Base-by-base conservation (phyloP, 768 basidiomycete species). In the Hemileccinum rubropunctum region DNA sequence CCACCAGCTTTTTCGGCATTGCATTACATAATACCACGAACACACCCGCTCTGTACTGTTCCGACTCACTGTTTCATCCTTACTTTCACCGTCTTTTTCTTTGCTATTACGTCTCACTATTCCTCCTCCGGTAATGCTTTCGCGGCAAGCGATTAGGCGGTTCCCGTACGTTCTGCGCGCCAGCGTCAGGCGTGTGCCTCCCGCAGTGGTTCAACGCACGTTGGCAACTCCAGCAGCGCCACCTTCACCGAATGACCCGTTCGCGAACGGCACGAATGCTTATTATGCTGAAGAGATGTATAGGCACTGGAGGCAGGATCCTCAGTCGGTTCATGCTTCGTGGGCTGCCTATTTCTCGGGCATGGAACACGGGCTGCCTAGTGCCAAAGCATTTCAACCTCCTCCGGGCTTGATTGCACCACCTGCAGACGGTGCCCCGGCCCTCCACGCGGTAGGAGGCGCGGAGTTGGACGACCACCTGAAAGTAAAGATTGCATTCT, bases 211-310 rank as follows among this genome's bases (percentile, higher is more conserved):
- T 17, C 62, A 53, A 37, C 74, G 74, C 27, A 50, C 65, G 2
- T 56, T 82, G 48, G 82, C 83, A 21, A 81, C 74, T 30, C 68
- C 78, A 17, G 66, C 76, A 1, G 65, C 71, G 0, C 66, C 80
- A 20, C 88, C 88, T 2, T 90, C 88, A 2, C 72, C 86, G 18
- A 89, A 90, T 58, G 90, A 92, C 66, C 77, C 79, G 8, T 97
- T 98, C 67, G 95, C 94, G 12, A 95, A 91, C 51, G 94, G 93
- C 36, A 94, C 88, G 36, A 98, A 97, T 71, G 78, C 92, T 20
- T 94, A 95, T 75, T 98, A 98, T 66, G 88, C 88, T 17, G 95
- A 91, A 61, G 92, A 95, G 71, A 98, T 98, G 95, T 98, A 95
- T 73, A 81, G 83, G 57, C 83, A 86, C 59, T 93, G 91, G 91